A percentile compares a stretch with the other conserved stretches of the same genome.
Conservation (phyloP, 768 basidiomycete species). For the Amanita rubescens region DNA sequence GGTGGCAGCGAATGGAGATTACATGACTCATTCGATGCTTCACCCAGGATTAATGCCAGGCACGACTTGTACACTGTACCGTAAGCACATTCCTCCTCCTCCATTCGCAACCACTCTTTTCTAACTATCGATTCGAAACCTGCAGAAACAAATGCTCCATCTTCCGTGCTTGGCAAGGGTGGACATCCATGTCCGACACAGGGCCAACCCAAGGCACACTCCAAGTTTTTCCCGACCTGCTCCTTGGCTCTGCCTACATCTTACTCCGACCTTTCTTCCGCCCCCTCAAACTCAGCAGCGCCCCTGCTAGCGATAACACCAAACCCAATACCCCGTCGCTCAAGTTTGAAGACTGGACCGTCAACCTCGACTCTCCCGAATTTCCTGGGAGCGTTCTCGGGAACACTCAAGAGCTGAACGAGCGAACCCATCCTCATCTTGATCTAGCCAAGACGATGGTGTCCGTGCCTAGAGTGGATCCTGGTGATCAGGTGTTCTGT, state of each 20-base stretch:
- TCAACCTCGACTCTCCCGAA: slow-evolving; percentile 40
- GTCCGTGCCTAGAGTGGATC: slow-evolving; percentile 47
- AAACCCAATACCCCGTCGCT: slow-evolving; percentile 18
- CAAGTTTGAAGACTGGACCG: slow-evolving; percentile 43
- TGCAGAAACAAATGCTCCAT: slow-evolving; percentile 45
- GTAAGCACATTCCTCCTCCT: slow-evolving; percentile 39
- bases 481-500: slow-evolving; percentile 62
- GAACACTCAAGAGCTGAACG: slow-evolving; percentile 47
- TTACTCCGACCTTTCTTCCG: slow-evolving; percentile 64
- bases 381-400: slow-evolving; percentile 36
- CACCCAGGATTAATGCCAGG: slow-evolving; percentile 38
- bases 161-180: slow-evolving; percentile 53
- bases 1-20: slow-evolving; percentile 36
- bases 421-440: slow-evolving; percentile 57
- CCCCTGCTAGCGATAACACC: too few relatives aligned
- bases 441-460: slow-evolving; percentile 48
- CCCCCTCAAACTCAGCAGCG: slow-evolving; percentile 12
- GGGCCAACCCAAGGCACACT: slow-evolving; percentile 58
- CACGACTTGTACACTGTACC: slow-evolving; percentile 58
- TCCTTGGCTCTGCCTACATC: slow-evolving; percentile 49
- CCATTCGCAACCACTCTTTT: too few relatives aligned
- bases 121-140: too few relatives aligned
- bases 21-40: slow-evolving; percentile 45
- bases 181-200: slow-evolving; percentile 46
- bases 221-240: slow-evolving; percentile 50